Conservation (phyloP, 306 rosid species). For the Vigna nakashimae region DNA sequence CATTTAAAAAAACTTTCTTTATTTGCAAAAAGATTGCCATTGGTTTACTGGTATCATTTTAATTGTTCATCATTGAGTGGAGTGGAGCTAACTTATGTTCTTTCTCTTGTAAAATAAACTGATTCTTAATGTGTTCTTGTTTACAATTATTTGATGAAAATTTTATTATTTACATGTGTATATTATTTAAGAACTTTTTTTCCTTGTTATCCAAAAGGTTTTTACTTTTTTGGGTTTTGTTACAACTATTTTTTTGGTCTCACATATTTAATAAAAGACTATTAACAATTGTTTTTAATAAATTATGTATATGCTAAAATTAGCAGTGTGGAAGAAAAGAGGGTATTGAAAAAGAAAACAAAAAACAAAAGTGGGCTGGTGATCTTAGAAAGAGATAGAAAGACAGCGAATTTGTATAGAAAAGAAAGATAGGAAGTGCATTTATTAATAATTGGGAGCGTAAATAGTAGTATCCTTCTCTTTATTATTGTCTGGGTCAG, state of each 20-base stretch:
- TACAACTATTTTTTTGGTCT: constrained; percentile 58
- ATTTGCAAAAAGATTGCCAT: constrained; percentile 21
- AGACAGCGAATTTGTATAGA: too few species aligned
- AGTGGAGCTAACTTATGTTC: constrained; percentile 31
- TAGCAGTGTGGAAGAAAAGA: too few species aligned
- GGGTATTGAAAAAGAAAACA: too few species aligned
- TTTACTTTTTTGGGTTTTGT: constrained; percentile 31
- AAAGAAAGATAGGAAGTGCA: too few species aligned
- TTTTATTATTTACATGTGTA: neutral
- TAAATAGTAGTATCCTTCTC: too few species aligned
- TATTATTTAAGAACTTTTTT: constrained; percentile 25
- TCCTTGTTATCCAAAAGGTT: constrained; percentile 35
- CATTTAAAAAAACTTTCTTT: constrained; percentile 1
- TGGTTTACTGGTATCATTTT: constrained; percentile 33
- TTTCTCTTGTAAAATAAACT: neutral
- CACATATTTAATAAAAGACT: too few species aligned
- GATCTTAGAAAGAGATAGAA: too few species aligned
- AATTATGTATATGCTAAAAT: too few species aligned
- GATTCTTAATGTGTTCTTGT: constrained; percentile 4
- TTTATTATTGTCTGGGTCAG: too few species aligned
- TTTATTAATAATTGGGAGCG: too few species aligned
- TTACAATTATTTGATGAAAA: constrained; percentile 20
- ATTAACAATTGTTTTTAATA: too few species aligned
- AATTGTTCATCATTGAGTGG: constrained; percentile 14
- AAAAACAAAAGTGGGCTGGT: too few species aligned